Percentiles rank a stretch among this genome's conserved stretches.
Evolutionary conservation across 2,329 filamentous ascomycete genomes (phyloP).

Genomic region (Neofusicoccum laricinum): DNA sequence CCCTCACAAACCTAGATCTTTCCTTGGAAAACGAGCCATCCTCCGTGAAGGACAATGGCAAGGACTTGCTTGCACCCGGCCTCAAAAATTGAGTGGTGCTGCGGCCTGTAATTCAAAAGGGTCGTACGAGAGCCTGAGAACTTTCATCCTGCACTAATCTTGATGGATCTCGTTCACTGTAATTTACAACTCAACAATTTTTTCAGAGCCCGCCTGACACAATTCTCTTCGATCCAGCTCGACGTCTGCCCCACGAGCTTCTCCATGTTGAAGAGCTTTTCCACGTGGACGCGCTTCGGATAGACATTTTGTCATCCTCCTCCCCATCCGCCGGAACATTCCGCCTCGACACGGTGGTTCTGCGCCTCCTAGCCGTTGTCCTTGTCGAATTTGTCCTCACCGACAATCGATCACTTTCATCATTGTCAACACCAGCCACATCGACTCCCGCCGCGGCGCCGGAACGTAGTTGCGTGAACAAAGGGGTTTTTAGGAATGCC

Average conservation of each 20-base stretch:
- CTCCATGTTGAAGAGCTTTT: constrained; percentile 2
- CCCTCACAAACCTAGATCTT: no score
- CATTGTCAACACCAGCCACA: background rate
- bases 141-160: no score
- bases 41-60: no score
- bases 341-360: background rate
- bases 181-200: no score
- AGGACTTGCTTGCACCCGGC: no score
- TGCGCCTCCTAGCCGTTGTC: background rate
- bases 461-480: constrained; percentile 17
- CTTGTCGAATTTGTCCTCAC: background rate
- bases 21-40: no score
- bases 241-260: background rate
- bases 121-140: no score
- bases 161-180: no score
- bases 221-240: background rate
- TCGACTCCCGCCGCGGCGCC: background rate
- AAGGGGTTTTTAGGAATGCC: constrained; percentile 18
- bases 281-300: constrained; percentile 6
- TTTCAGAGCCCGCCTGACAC: background rate
- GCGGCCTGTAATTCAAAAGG: no score
- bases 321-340: background rate
- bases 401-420: constrained; percentile 2
- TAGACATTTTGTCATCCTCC: constrained; percentile 3
- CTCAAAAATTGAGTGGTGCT: no score